phyloP scores from a whole-genome alignment of 2,329 filamentous ascomycete genomes.

The Calonectria hawksworthii region DNA sequence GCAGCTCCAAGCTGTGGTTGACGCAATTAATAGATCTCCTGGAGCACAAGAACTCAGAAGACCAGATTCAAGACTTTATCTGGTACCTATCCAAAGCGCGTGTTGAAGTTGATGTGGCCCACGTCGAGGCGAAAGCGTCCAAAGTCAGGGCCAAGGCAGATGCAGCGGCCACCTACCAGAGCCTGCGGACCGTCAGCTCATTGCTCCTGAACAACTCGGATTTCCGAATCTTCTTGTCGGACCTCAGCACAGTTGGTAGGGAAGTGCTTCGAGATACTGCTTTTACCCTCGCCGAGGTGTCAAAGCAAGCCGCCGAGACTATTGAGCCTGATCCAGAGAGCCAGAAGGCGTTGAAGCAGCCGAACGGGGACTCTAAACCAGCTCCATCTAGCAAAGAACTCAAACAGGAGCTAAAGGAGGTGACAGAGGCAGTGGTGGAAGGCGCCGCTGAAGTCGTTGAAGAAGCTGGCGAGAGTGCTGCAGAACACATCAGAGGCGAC shows the following conservation, averaged over 20 bases:
- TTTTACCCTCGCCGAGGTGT: conserved; percentile 81
- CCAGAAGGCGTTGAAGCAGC: conserved; percentile 63
- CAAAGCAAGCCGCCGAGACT: conserved; percentile 79
- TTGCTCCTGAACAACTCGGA: conserved; percentile 92
- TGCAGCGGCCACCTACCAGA: conserved; percentile 72
- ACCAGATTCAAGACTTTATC: conserved; percentile 92
- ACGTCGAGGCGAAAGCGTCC: conserved; percentile 46
- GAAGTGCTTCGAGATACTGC: conserved; percentile 92
- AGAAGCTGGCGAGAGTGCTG: conserved; percentile 78
- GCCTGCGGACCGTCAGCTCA: conserved; percentile 84
- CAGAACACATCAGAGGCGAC: conserved; percentile 79
- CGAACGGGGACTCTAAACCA: conserved; percentile 42
- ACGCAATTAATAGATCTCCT: conserved; percentile 86
- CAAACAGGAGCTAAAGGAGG: conserved; percentile 66
- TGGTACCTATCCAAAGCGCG: conserved; percentile 87
- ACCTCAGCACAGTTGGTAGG: conserved; percentile 82
- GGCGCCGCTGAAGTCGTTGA: conserved; percentile 66
- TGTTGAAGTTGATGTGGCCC: conserved; percentile 57
- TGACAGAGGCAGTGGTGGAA: conserved; percentile 67
- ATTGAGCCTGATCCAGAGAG: conserved; percentile 78
- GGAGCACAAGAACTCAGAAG: conserved; percentile 83
- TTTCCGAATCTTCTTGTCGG: conserved; percentile 87
- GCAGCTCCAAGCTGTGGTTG: conserved; percentile 80
- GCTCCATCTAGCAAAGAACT: conserved; percentile 75
- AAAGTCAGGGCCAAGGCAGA: conserved; percentile 52